phyloP scores from a whole-genome alignment of 805 yeast species.

The Nematodospora valgi region DNA sequence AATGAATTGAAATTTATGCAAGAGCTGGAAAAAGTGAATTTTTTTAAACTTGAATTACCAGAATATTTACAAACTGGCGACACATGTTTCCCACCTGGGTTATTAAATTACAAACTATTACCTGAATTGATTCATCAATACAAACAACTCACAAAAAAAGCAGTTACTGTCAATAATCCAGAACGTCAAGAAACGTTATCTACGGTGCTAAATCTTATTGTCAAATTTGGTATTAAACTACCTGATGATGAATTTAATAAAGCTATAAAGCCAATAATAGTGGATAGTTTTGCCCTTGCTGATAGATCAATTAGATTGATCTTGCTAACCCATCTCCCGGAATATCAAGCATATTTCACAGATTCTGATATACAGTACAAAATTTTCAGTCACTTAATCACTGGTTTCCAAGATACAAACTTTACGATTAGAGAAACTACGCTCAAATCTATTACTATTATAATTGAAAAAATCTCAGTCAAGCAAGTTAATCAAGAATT shows the following conservation, averaged over 20 bases:
- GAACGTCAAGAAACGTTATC: conserved; percentile 37
- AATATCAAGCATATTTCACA: conserved; percentile 47
- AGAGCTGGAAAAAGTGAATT: conserved; percentile 50
- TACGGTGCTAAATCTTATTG: conserved; percentile 38
- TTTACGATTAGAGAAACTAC: conserved; percentile 79
- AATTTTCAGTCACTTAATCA: conserved; percentile 63
- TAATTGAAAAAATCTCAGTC: conserved; percentile 65
- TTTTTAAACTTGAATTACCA: conserved; percentile 31
- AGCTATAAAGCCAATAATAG: conserved; percentile 57
- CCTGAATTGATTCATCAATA: conserved; percentile 63
- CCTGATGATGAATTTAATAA: conserved; percentile 33
- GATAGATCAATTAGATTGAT: conserved; percentile 78
- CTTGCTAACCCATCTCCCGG: conserved; percentile 62
- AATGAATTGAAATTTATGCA: conserved; percentile 53
- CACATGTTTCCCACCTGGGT: conserved; percentile 45
- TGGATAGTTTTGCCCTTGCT: conserved; percentile 57
- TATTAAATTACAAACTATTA: conserved; percentile 55
- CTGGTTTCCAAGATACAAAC: conserved; percentile 85
- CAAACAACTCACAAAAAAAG: conserved; percentile 19
- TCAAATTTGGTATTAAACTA: conserved; percentile 31
- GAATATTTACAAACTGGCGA: conserved; percentile 15
- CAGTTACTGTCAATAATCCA: conserved; percentile 15
- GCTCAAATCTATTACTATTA: conserved; percentile 57
- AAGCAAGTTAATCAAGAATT: conserved; percentile 86
- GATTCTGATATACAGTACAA: conserved; percentile 64